Percentiles rank a stretch among this genome's conserved stretches.
Evolutionary conservation across 495 filamentous ascomycete genomes (phyloP).

Genomic region (Aspergillus sparsus): DNA sequence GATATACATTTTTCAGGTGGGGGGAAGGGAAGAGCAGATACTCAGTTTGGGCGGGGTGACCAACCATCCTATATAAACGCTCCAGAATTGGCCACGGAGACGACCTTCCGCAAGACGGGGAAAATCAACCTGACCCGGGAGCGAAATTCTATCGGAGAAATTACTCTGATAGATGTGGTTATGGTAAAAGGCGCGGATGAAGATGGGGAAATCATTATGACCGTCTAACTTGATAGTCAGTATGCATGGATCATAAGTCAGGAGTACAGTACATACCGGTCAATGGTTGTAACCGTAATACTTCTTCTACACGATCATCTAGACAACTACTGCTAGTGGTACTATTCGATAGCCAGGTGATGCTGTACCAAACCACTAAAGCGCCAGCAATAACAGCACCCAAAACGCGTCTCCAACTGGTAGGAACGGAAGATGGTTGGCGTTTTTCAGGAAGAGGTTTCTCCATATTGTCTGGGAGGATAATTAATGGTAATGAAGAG

Average conservation of each 20-base stretch:
- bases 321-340: not conserved
- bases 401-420: not conserved
- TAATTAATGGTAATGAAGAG: too few species aligned
- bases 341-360: not conserved
- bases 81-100: slow-evolving; percentile 82
- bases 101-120: slow-evolving; percentile 56
- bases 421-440: not conserved
- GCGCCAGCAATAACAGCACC: slow-evolving; percentile 1
- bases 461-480: not conserved
- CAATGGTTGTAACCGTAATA: slow-evolving; percentile 14
- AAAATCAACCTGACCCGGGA: slow-evolving; percentile 79
- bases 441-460: not conserved
- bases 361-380: slow-evolving; percentile 2
- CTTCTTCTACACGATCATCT: slow-evolving; percentile 13
- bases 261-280: slow-evolving; percentile 8
- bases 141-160: slow-evolving; percentile 60
- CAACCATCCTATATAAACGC: slow-evolving; percentile 72
- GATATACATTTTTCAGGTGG: slow-evolving; percentile 57
- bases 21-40: slow-evolving; percentile 70
- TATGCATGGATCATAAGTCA: not conserved
- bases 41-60: slow-evolving; percentile 57
- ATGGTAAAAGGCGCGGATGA: slow-evolving; percentile 64
- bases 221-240: slow-evolving; percentile 62
- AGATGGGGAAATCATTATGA: slow-evolving; percentile 84
- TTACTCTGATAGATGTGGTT: slow-evolving; percentile 71